A percentile compares a stretch with the other conserved stretches of the same genome.
Evolutionary conservation across 2,329 filamentous ascomycete species (phyloP).

Genomic region (Ceratocystis alfenasii): DNA sequence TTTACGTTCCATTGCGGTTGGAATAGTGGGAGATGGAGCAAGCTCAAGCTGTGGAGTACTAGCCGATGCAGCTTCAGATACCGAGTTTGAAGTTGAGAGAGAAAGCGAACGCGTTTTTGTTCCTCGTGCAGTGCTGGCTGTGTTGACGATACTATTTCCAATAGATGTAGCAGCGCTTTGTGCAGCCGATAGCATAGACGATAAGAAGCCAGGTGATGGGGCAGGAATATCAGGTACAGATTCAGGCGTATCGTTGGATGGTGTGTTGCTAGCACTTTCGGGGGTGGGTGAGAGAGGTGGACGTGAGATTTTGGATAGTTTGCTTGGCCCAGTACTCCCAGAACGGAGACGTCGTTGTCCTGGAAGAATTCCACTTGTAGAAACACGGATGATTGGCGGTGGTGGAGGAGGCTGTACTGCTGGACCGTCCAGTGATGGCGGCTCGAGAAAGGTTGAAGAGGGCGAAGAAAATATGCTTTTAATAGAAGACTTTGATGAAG

Average conservation of each 20-base stretch:
- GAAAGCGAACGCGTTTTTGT: not conserved
- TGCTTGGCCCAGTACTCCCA: constrained; percentile 55
- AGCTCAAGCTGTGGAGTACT: constrained; percentile 17
- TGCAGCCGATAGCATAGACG: constrained; percentile 80
- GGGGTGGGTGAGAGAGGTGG: constrained; percentile 64
- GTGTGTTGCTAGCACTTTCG: constrained; percentile 36
- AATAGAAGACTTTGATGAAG: constrained; percentile 25
- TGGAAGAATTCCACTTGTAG: constrained; percentile 48
- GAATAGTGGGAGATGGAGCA: constrained; percentile 7
- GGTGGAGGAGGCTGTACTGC: constrained; percentile 10
- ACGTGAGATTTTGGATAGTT: constrained; percentile 64
- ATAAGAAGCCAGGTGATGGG: constrained; percentile 63
- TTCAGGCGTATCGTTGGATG: constrained; percentile 4
- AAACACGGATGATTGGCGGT: constrained; percentile 8
- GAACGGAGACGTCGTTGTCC: constrained; percentile 22
- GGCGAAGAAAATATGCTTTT: constrained; percentile 20
- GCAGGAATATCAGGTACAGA: not conserved
- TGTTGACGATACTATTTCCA: constrained; percentile 62
- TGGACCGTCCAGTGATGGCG: not conserved
- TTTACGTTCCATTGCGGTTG: constrained; percentile 39
- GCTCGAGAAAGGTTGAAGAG: constrained; percentile 7
- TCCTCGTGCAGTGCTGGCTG: constrained; percentile 34
- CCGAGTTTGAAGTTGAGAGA: constrained; percentile 22
- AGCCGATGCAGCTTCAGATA: constrained; percentile 1
- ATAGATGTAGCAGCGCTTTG: constrained; percentile 77